Conservation (phyloP, 306 rosid genomes). For the Acacia acuminata region DNA sequence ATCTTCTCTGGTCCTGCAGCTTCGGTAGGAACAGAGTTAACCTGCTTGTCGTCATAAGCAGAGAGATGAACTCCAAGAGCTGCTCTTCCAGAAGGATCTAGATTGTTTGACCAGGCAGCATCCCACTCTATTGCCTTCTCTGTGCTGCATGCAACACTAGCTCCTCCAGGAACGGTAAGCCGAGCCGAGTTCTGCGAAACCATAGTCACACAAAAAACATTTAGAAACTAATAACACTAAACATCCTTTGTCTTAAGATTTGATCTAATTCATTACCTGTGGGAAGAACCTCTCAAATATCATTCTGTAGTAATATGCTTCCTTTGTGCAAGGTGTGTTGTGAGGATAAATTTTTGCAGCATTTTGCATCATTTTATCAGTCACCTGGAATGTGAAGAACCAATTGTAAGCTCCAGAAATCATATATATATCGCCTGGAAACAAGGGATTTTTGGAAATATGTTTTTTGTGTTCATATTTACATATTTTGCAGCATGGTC, state of each 20-base stretch:
- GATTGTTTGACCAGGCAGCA: constrained; percentile 72
- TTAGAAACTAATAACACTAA: neutral
- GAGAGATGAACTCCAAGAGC: constrained; percentile 71
- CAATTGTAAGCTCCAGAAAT: constrained; percentile 12
- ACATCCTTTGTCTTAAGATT: neutral
- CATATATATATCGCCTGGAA: neutral
- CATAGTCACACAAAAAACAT: neutral
- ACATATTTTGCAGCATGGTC: constrained; percentile 78
- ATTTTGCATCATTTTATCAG: constrained; percentile 72
- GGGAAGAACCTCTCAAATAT: constrained; percentile 93
- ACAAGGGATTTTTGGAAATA: neutral
- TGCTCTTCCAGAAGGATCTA: constrained; percentile 90
- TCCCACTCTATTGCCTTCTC: constrained; percentile 87
- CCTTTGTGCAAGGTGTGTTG: constrained; percentile 83
- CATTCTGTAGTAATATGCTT: constrained; percentile 83
- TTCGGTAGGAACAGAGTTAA: constrained; percentile 11
- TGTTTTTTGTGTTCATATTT: constrained; percentile 2
- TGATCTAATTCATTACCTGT: constrained; percentile 49
- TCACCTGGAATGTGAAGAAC: constrained; percentile 52
- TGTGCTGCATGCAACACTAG: constrained; percentile 90
- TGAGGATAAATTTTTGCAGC: constrained; percentile 73
- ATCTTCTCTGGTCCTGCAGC: constrained; percentile 52
- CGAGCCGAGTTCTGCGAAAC: constrained; percentile 72
- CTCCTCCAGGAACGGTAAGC: constrained; percentile 81
- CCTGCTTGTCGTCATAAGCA: constrained; percentile 49